Percentiles rank a stretch among this genome's conserved stretches.
phyloP scores from a whole-genome alignment of 2,329 filamentous ascomycete genomes.

The Aspergillus bombycis region DNA sequence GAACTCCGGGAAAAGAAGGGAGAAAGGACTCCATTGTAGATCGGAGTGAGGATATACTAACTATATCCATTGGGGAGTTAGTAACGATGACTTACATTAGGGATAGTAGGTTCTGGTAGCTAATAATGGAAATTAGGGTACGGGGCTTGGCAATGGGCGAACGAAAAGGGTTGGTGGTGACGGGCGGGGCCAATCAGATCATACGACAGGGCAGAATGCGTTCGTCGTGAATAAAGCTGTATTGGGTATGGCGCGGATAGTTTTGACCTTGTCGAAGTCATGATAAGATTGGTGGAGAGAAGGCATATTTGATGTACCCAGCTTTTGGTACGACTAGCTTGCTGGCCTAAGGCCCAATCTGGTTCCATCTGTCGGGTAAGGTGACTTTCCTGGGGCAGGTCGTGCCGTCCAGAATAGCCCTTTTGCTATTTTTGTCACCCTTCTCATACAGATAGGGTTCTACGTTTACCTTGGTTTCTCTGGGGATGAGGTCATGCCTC shows the following conservation, averaged over 20 bases:
- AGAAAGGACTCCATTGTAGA: background rate
- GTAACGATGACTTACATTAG: constrained; percentile 1
- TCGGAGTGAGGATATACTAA: background rate
- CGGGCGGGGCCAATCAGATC: background rate
- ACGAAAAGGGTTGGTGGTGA: background rate
- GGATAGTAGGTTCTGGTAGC: background rate
- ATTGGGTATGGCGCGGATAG: background rate
- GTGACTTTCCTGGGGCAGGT: background rate
- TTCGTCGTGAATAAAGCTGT: constrained; percentile 4
- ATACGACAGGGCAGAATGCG: background rate
- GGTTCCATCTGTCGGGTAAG: background rate
- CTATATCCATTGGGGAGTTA: background rate
- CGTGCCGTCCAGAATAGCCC: background rate
- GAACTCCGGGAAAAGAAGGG: background rate
- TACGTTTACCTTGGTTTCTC: background rate
- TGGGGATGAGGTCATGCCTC: background rate
- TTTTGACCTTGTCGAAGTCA: background rate
- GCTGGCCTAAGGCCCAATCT: background rate
- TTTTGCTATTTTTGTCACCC: constrained; percentile 1
- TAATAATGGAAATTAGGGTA: constrained; percentile 2
- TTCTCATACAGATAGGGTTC: background rate
- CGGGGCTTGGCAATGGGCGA: background rate
- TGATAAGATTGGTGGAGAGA: constrained; percentile 1
- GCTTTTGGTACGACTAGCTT: background rate
- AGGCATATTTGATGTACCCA: background rate